Base-by-base conservation (phyloP, 495 filamentous ascomycete genomes). In the Cercophora samala region DNA sequence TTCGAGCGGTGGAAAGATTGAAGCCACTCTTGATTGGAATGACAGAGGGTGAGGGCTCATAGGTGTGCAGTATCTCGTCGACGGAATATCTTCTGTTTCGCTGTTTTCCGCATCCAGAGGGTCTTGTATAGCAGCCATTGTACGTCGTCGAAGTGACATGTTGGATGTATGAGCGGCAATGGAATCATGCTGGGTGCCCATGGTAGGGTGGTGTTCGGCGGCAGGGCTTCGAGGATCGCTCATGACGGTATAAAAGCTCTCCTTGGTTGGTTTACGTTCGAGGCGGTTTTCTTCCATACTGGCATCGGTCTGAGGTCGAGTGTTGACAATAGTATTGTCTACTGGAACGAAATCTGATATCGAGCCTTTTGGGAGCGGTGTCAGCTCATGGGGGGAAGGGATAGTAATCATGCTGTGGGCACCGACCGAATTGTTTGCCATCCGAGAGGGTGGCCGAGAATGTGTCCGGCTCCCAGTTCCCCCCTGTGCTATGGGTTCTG, bases 331-430 rank as follows among this genome's bases (percentile, higher is more conserved):
- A 11, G 8, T 1, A 21, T 5, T 3, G n/a, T 52, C 8, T 9
- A 52, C 42, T 19, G 58, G 23, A 42, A 24, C 26, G 22, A 29
- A n/a, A 46, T 37, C 23, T 52, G 3, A 37, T 37, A 42, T 61
- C 56, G 56, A 64, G 42, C 55, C 65, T 71, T 70, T 46, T 42
- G 58, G 58, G 18, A 61, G 71, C 8, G 63, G 9, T 42, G 63
- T 66, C 69, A 71, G 66, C 63, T 62, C 66, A 58, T 37, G 58
- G 58, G 60, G 60, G 26, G 64, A 66, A 25, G 66, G 15, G n/a
- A 64, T 25, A 19, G 61, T 23, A 64, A 26, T 55, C 42, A 58
- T 19, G 46, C 8, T 66, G 58, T 58, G 66, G 63, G 60, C 52
- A 68, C 66, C 63, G 67, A 69, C 69, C 67, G 55, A 66, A 46